These are phyloP conservation scores for Paraconiothyrium brasiliense DNA, from an alignment of 2,329 filamentous ascomycete genomes.

Conservation along the genomic window DNA sequence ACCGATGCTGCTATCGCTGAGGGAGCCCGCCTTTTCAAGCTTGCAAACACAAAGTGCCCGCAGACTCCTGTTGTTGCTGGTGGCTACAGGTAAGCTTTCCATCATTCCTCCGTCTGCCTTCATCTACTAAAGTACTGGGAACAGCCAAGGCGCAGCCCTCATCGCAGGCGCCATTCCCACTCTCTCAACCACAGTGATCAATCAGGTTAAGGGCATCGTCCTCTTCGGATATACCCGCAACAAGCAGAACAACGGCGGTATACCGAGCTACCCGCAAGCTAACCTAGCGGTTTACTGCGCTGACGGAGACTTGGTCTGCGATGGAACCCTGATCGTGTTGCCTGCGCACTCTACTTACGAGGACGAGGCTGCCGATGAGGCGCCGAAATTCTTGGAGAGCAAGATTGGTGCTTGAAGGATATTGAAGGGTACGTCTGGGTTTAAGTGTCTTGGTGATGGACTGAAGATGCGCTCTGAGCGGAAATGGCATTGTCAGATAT, in stretches of 20 bases:
- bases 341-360: slow-evolving; percentile 45
- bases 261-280: slow-evolving; percentile 44
- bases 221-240: slow-evolving; percentile 55
- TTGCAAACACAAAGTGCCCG: slow-evolving; percentile 51
- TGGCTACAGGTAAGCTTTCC: slow-evolving; percentile 49
- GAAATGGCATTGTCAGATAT: too few relatives aligned
- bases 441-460: not conserved
- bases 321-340: slow-evolving; percentile 45
- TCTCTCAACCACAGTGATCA: slow-evolving; percentile 35
- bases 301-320: slow-evolving; percentile 46
- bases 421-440: too few relatives aligned
- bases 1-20: slow-evolving; percentile 43
- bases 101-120: not conserved
- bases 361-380: slow-evolving; percentile 34
- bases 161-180: slow-evolving; percentile 47
- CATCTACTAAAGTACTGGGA: not conserved
- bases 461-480: not conserved
- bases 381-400: slow-evolving; percentile 37
- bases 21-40: slow-evolving; percentile 47
- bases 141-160: slow-evolving; percentile 52
- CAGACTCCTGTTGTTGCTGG: slow-evolving; percentile 49
- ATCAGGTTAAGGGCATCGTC: slow-evolving; percentile 49
- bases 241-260: slow-evolving; percentile 46
- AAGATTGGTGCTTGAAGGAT: slow-evolving; percentile 16
- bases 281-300: slow-evolving; percentile 50